Base-by-base conservation (phyloP, 78 protist genomes). In the Capsaspora owczarzaki region DNA sequence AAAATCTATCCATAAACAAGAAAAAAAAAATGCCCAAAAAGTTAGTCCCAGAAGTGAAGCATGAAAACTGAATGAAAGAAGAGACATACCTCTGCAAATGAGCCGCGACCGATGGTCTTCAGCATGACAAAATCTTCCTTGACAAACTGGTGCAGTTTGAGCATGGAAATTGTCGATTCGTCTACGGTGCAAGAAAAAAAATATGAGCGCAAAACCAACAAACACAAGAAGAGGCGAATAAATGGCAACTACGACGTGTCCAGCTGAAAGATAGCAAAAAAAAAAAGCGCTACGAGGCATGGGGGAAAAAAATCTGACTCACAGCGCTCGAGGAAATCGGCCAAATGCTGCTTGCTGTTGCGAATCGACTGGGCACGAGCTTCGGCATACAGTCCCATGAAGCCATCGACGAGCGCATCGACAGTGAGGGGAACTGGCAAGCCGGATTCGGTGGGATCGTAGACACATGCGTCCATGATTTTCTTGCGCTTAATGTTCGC, bases 21-120 rank as follows among this genome's bases (percentile, higher is more conserved):
- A 29, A 16, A 16, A 49, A 10, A 16, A 10, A 49, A 16, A 10
- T 16, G 16, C 56, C 56, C 56, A 10, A 20, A 10, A 49, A 49
- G n/a, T 20, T 16, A 49, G 56, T 16, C 10, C n/a, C 56, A 49
- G 56, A 49, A 49, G 10, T 29, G 35, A 61, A 61, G 14, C 5
- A 5, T 10, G 35, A 16, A 10, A 61, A 27, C 20, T 61, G 69
- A 27, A 23, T 5, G 12, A 61, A 27, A 16, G 8, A 16, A 6
- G 8, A 4, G 2, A 35, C 43, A 20, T 3, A 84, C 88, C 78
- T 84, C 82, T 0, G 89, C 91, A 25, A 88, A 83, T 4, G 91
- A 84, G 6, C 91, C 91, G 2, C 85, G 42, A 0, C 91, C 91
- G 47, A 88, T 88, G 31, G 5, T 25, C 27, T 31, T 46, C 29